Evolutionary conservation across 768 basidiomycete genomes (phyloP), one percentile per base, ranked within the genome.

Genomic region (Boletus tylopilopsis): DNA sequence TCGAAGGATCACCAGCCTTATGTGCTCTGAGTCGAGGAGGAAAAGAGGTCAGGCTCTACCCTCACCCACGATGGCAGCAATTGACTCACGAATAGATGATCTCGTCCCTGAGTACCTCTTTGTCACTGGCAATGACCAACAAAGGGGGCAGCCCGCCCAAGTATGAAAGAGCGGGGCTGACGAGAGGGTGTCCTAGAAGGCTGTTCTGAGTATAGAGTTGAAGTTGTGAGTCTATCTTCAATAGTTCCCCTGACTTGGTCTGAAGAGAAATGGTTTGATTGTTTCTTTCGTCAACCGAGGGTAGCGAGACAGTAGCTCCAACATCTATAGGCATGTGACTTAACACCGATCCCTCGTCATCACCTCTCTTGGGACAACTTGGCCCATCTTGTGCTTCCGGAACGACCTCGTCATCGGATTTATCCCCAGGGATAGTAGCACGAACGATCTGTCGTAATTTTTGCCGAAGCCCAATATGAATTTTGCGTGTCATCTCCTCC

Each of bases 101-200:
- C 67, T 97, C 95, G 63, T 98, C 95, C 46, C 94, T 75, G 36
- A 97, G 68, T 0, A 95, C 91, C 70, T 98, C 95, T 59, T 86
- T 88, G 48, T 96, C 89, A 34, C 95, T 84, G 1, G 84, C 87
- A 55, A 94, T 82, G 56, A 99, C 70, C 22, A 92, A 69, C 39
- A 98, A 62, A 12, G 96, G 96, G 2, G 91, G 91, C 0, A 99
- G 68, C 2, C 94, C 94, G 6, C 95, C 96, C 11, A 99, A 76
- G 67, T 92, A 94, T 0, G 81, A 80, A 54, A 88, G 64, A 8
- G 78, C 82, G 0, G 93, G 86, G 55, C 90, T 94, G 34, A 98
- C 80, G 41, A 93, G 76, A 2, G 94, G 94, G 62, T 94, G 90
- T 3, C 60, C 70, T 2, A 95, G 59, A 53, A 90, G 70, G 48